These are phyloP conservation scores for Taxillus chinensis DNA, from an alignment of 164 flowering plant genomes.

Conservation along the genomic window DNA sequence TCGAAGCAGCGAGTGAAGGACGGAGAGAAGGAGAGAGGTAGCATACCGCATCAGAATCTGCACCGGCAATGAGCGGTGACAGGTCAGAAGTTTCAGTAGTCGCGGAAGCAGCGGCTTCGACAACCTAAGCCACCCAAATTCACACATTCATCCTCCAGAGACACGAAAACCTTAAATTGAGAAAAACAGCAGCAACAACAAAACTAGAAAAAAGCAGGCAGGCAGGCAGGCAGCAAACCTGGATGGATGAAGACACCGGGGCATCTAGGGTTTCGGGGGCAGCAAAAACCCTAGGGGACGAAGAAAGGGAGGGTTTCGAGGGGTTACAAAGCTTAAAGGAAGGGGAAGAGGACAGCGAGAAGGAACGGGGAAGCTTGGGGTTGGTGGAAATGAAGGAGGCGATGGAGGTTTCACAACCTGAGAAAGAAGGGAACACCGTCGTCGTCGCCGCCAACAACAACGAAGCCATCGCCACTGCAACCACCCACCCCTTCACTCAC, in stretches of 20 bases:
- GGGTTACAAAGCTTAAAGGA: conserved; percentile 8
- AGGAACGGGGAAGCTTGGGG: conserved; percentile 17
- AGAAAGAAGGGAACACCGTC: conserved; percentile 25
- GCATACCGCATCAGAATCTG: conserved; percentile 52
- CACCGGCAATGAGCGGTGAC: conserved; percentile 28
- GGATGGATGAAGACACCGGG: conserved; percentile 15
- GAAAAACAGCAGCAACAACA: conserved; percentile 4
- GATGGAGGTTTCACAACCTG: conserved; percentile 20
- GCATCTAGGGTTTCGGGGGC: conserved; percentile 42
- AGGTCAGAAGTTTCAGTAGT: conserved; percentile 28
- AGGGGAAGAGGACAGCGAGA: conserved; percentile 16
- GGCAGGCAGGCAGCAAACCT: conserved; percentile 22
- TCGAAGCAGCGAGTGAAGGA: not conserved
- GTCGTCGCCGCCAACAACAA: conserved; percentile 19
- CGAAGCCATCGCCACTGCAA: conserved; percentile 42
- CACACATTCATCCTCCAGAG: not conserved
- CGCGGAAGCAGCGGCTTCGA: not conserved
- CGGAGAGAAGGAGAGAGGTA: conserved; percentile 3
- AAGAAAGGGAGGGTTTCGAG: conserved; percentile 11
- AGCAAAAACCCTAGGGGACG: conserved; percentile 36
- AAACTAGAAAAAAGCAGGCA: not conserved
- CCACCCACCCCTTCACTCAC: not conserved
- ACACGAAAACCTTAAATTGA: not conserved
- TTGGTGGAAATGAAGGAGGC: conserved; percentile 15
- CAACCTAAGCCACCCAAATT: conserved; percentile 22